phyloP scores from a whole-genome alignment of 2,329 filamentous ascomycete genomes.

The Trichoderma endophyticum region DNA sequence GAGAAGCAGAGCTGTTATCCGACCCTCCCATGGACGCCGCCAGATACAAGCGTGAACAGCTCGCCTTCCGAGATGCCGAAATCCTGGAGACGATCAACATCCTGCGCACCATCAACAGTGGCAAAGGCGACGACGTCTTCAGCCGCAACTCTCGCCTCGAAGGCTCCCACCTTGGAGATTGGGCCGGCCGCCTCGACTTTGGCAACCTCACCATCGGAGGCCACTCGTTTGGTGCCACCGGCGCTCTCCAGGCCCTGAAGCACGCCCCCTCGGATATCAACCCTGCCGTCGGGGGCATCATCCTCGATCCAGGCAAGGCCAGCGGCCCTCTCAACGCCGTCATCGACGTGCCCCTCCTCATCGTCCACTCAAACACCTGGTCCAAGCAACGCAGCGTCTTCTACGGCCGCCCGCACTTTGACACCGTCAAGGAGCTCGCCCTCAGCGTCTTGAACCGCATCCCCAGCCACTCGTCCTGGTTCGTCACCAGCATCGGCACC shows the following conservation, averaged over 20 bases:
- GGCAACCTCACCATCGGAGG: conserved; percentile 56
- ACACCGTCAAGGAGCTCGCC: conserved; percentile 57
- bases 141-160: conserved; percentile 46
- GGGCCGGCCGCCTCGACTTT: conserved; percentile 52
- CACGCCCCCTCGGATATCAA: conserved; percentile 35
- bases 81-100: conserved; percentile 45
- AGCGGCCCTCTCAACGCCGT: conserved; percentile 60
- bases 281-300: conserved; percentile 53
- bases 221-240: conserved; percentile 65
- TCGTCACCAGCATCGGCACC: conserved; percentile 52
- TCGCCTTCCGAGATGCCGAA: conserved; percentile 50
- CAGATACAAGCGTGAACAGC: conserved; percentile 44
- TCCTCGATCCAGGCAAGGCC: conserved; percentile 64
- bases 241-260: conserved; percentile 58
- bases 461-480: conserved; percentile 48
- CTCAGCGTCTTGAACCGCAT: conserved; percentile 42
- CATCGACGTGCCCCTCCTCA: conserved; percentile 55
- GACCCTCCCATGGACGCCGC: conserved; percentile 34
- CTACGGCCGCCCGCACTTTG: conserved; percentile 62
- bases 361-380: conserved; percentile 65
- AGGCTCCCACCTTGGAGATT: conserved; percentile 46
- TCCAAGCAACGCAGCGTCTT: conserved; percentile 53
- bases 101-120: conserved; percentile 40
- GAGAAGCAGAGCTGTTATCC: conserved; percentile 33
- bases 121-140: conserved; percentile 35